Conservation (phyloP, 2,329 filamentous ascomycete genomes). For the Paecilomyces sp. region DNA sequence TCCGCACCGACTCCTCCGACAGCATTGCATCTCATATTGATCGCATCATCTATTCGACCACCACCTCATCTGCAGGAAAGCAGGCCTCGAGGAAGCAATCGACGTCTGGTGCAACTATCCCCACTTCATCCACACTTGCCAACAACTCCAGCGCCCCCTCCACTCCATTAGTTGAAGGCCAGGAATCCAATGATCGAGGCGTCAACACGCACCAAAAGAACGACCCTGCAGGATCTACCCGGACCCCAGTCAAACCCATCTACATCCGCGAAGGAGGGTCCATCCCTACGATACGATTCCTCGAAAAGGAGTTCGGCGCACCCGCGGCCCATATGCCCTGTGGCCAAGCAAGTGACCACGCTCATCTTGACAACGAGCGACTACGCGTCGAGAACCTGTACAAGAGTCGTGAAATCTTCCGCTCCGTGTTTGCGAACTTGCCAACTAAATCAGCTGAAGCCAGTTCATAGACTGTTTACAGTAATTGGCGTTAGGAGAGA, state of each 20-base stretch:
- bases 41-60: conserved; percentile 31
- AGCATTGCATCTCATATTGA: conserved; percentile 34
- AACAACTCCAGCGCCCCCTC: conserved; percentile 11
- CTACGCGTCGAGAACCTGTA: conserved; percentile 78
- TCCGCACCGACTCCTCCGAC: conserved; percentile 29
- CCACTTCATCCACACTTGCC: conserved; percentile 34
- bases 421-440: conserved; percentile 69
- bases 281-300: conserved; percentile 86
- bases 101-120: conserved; percentile 17
- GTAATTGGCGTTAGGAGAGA: background rate
- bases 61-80: conserved; percentile 24
- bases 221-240: background rate
- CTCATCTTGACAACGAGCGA: conserved; percentile 94
- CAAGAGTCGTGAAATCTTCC: conserved; percentile 89
- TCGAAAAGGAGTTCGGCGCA: conserved; percentile 89
- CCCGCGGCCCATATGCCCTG: conserved; percentile 90
- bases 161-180: background rate
- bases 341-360: conserved; percentile 87
- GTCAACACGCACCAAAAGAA: background rate
- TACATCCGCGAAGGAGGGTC: conserved; percentile 95
- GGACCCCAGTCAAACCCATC: conserved; percentile 49
- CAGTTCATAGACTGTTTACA: background rate
- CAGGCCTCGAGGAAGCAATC: conserved; percentile 20
- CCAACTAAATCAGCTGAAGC: conserved; percentile 21
- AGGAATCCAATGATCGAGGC: background rate